Percentiles rank a stretch among this genome's conserved stretches.
Conservation (phyloP, 2,329 filamentous ascomycete species). For the Neonectria punicea region DNA sequence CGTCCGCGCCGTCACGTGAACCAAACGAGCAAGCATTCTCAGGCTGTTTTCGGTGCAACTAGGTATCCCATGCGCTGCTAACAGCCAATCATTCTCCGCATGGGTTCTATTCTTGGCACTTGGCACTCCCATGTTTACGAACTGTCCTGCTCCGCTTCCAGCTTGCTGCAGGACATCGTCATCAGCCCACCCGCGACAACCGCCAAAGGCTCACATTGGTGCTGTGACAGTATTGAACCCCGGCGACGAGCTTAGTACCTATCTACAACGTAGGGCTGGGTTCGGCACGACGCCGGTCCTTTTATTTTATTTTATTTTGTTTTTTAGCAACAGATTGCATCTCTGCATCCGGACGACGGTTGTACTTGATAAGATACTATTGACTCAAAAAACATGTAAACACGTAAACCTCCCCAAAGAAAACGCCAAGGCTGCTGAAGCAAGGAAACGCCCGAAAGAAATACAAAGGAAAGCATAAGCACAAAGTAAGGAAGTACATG, state of each 20-base stretch:
- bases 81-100: slow-evolving; percentile 7
- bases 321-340: not conserved
- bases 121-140: not conserved
- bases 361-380: not conserved
- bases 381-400: not conserved
- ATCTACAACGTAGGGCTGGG: not conserved
- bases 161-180: slow-evolving; percentile 19
- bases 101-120: slow-evolving; percentile 16
- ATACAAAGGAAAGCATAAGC: not conserved
- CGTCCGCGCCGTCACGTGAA: slow-evolving; percentile 10
- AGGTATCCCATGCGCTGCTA: not conserved
- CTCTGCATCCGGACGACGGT: not conserved
- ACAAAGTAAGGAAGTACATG: not conserved
- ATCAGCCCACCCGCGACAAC: slow-evolving; percentile 14
- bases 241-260: slow-evolving; percentile 1
- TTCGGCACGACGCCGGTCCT: not conserved
- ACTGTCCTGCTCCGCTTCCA: not conserved
- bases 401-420: not conserved
- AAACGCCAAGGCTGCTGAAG: not conserved
- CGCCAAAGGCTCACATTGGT: slow-evolving; percentile 4
- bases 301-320: not conserved
- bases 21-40: not conserved
- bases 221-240: not conserved
- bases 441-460: not conserved
- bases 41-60: not conserved